Percentiles rank a stretch among this genome's conserved stretches.
Evolutionary conservation across 768 basidiomycete genomes (phyloP).

Genomic region (Rhizopogon sp.): DNA sequence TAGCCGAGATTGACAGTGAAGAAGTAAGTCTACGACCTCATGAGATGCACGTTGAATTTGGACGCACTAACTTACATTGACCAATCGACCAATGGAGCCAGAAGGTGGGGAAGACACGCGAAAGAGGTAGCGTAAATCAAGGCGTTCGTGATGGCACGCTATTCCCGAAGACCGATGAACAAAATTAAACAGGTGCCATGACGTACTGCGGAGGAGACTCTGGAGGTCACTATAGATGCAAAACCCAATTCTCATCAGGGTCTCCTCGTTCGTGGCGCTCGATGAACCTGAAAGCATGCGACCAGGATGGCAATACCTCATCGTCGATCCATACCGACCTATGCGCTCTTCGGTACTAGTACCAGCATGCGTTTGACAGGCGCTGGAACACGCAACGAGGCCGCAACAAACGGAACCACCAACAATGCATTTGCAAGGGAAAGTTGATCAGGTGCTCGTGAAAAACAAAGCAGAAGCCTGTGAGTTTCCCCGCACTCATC

Average conservation of each 20-base stretch:
- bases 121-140: conserved; percentile 15
- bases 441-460: too few species aligned
- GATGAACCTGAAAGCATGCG: conserved; percentile 6
- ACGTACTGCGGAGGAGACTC: conserved; percentile 21
- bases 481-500: too few species aligned
- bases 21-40: conserved; percentile 1
- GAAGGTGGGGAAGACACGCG: conserved; percentile 2
- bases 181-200: conserved; percentile 16
- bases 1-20: conserved; percentile 15
- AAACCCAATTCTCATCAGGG: conserved; percentile 8
- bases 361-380: background rate
- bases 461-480: too few species aligned
- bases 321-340: background rate
- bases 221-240: conserved; percentile 10
- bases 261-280: too few species aligned
- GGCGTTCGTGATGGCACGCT: conserved; percentile 8
- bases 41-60: conserved; percentile 13
- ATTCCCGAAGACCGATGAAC: conserved; percentile 6
- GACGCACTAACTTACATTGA: conserved; percentile 7
- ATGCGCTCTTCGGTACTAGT: background rate
- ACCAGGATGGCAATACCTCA: background rate
- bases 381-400: background rate
- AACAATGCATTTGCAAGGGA: too few species aligned
- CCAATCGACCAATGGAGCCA: conserved; percentile 10
- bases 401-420: background rate